Conservation (phyloP, 371 early-diverging fungal species). For the Apophysomyces sp. region DNA sequence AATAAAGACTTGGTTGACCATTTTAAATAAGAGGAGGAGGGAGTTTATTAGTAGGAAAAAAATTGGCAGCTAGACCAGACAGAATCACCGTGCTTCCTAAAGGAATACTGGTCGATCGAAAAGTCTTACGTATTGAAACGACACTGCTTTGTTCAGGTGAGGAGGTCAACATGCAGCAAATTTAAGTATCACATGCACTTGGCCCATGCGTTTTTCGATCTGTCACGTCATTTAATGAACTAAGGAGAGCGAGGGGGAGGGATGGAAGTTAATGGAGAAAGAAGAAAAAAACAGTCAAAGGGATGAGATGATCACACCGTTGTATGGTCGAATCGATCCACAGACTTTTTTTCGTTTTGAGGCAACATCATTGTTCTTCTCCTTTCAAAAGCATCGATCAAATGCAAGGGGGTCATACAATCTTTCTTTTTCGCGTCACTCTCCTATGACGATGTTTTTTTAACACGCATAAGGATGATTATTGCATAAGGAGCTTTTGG, state of each 20-base stretch:
- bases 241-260: background rate
- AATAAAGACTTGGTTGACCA: background rate
- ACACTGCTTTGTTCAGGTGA: background rate
- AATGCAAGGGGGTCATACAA: background rate
- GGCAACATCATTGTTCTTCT: background rate
- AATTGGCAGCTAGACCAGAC: background rate
- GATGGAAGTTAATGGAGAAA: background rate
- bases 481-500: constrained; percentile 2
- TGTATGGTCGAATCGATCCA: background rate
- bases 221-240: constrained; percentile 1
- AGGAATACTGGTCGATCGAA: background rate
- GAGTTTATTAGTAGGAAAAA: background rate
- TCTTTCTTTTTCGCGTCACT: background rate
- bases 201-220: constrained; percentile 3
- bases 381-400: background rate
- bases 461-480: constrained; percentile 1
- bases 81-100: constrained; percentile 1
- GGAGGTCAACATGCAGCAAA: background rate
- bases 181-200: background rate
- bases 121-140: background rate
- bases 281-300: background rate
- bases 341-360: background rate
- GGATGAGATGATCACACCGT: background rate
- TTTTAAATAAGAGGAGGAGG: background rate
- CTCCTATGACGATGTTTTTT: background rate